Evolutionary conservation across 164 flowering plant species (phyloP).

Genomic region (Macadamia integrifolia): DNA sequence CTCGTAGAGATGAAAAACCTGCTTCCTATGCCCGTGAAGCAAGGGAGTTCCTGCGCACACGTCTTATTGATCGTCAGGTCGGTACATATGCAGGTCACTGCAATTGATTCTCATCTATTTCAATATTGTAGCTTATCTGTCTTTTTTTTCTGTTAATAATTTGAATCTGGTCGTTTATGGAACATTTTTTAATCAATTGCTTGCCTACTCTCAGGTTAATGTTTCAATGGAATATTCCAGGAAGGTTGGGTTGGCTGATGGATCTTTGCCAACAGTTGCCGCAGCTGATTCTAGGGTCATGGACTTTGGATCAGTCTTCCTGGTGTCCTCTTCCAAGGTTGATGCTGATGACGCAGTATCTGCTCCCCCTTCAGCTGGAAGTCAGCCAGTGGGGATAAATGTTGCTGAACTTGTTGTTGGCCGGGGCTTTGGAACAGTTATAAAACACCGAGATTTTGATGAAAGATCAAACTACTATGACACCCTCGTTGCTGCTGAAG

Average conservation of each 20-base stretch:
- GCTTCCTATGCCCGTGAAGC: conserved; percentile 94
- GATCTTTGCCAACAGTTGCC: conserved; percentile 38
- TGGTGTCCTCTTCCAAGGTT: conserved; percentile 46
- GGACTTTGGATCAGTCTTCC: conserved; percentile 96
- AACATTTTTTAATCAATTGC: neutral
- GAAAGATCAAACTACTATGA: conserved; percentile 94
- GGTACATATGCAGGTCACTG: conserved; percentile 30
- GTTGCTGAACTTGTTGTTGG: conserved; percentile 72
- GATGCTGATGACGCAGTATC: conserved; percentile 51
- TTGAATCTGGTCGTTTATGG: too few species aligned
- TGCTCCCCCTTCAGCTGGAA: conserved; percentile 30
- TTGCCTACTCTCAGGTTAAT: conserved; percentile 46
- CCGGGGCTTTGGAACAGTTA: conserved; percentile 84
- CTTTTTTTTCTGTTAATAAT: too few species aligned
- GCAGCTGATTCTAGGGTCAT: conserved; percentile 73
- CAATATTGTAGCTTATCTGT: neutral
- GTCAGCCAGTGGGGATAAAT: conserved; percentile 55
- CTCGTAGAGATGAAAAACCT: conserved; percentile 79
- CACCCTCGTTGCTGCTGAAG: conserved; percentile 83
- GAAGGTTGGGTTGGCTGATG: conserved; percentile 62
- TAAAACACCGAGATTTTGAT: conserved; percentile 91
- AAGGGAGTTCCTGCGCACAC: conserved; percentile 75
- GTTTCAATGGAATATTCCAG: conserved; percentile 96
- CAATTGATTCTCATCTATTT: neutral
- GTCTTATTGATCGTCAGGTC: conserved; percentile 66